A percentile compares a stretch with the other conserved stretches of the same genome.
These are phyloP conservation scores for Diaporthe velutina DNA, from an alignment of 2,329 filamentous ascomycete genomes.

Conservation along the genomic window DNA sequence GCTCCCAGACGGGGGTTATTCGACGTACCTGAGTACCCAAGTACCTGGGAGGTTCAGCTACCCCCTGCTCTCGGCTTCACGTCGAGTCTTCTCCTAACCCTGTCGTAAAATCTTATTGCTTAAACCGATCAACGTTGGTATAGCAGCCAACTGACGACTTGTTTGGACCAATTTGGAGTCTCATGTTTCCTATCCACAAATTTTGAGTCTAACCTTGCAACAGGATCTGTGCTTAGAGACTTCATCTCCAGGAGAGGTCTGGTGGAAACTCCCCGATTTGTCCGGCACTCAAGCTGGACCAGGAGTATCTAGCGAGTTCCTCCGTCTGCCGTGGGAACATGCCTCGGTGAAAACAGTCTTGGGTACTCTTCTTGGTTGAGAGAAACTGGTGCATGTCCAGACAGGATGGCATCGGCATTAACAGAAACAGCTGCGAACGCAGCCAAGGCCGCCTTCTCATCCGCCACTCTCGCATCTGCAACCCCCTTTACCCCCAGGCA, in stretches of 20 bases:
- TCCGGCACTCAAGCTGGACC: neutral
- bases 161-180: neutral
- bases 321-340: neutral
- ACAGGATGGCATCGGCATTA: conserved; percentile 26
- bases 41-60: neutral
- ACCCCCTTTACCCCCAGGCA: conserved; percentile 80
- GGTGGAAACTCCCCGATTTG: neutral
- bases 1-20: neutral
- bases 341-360: neutral
- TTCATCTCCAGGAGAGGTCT: neutral
- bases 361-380: neutral
- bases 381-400: neutral
- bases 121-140: no score
- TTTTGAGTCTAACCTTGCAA: neutral
- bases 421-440: conserved; percentile 35
- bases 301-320: neutral
- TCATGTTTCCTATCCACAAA: neutral
- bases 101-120: conserved; percentile 19
- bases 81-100: conserved; percentile 7
- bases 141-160: neutral
- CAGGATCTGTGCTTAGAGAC: neutral
- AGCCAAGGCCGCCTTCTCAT: conserved; percentile 36
- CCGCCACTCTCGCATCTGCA: conserved; percentile 37
- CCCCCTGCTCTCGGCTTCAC: neutral
- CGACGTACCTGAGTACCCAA: neutral